phyloP scores from a whole-genome alignment of 2,329 filamentous ascomycete genomes.

The Xylariaceae sp. region DNA sequence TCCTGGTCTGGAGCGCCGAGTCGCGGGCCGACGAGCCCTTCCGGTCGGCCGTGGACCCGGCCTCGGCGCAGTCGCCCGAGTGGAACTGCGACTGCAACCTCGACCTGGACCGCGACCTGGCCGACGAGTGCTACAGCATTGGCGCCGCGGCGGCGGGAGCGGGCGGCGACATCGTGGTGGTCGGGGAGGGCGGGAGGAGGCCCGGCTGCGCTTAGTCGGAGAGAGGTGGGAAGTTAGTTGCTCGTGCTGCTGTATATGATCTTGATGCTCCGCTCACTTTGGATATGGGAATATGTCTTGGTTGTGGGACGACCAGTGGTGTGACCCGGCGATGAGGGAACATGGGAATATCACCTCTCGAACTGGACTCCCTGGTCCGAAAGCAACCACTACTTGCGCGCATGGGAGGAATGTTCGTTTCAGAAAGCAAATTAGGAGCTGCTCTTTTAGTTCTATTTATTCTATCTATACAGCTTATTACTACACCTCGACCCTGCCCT shows the following conservation, averaged over 20 bases:
- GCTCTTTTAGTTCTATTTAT: not conserved
- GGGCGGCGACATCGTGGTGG: not conserved
- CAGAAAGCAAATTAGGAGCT: too few relatives aligned
- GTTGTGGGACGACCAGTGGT: too few relatives aligned
- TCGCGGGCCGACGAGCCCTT: not conserved
- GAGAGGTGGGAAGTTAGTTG: too few relatives aligned
- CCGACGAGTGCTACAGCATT: not conserved
- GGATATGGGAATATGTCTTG: too few relatives aligned
- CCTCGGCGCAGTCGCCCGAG: too few relatives aligned
- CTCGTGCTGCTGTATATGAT: too few relatives aligned
- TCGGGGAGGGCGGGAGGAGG: too few relatives aligned
- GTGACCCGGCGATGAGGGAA: too few relatives aligned
- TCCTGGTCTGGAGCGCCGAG: not conserved
- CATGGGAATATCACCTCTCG: too few relatives aligned
- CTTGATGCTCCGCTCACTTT: too few relatives aligned
- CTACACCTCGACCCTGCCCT: constrained; percentile 1
- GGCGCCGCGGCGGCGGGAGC: not conserved
- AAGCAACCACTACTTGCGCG: not conserved
- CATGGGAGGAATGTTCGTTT: not conserved
- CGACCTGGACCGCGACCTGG: too few relatives aligned
- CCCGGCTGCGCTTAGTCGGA: too few relatives aligned
- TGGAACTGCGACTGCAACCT: not conserved
- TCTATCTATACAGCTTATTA: not conserved
- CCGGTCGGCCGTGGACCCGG: not conserved
- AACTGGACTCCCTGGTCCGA: not conserved